These are phyloP conservation scores for Avena eriantha DNA, from an alignment of 176 grass and related monocot genomes.

Conservation along the genomic window DNA sequence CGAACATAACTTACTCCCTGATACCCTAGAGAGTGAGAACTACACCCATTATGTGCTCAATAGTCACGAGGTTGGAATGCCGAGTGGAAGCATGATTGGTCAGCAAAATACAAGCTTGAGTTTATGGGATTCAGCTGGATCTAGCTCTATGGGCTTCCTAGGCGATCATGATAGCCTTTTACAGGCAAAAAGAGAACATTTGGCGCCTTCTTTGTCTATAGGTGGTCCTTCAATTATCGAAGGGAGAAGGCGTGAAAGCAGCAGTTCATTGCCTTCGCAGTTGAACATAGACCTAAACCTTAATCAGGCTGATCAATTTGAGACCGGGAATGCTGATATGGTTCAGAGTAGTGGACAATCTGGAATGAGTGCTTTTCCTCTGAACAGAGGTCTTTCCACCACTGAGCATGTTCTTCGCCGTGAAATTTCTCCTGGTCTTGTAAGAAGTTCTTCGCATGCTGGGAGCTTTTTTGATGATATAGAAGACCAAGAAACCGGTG, in stretches of 20 bases:
- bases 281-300: constrained; percentile 64
- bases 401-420: constrained; percentile 20
- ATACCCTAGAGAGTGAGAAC: constrained; percentile 45
- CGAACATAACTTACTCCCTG: constrained; percentile 52
- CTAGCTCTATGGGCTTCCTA: constrained; percentile 56
- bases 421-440: constrained; percentile 30
- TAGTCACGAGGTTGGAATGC: constrained; percentile 45
- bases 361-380: constrained; percentile 39
- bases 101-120: constrained; percentile 53
- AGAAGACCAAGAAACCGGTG: constrained; percentile 14
- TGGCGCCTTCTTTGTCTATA: constrained; percentile 44
- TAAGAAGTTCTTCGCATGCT: constrained; percentile 38
- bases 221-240: constrained; percentile 44
- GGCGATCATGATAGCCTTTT: constrained; percentile 41
- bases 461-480: constrained; percentile 32
- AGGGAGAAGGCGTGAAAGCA: constrained; percentile 52
- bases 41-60: constrained; percentile 54
- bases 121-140: constrained; percentile 64
- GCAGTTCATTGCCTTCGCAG: constrained; percentile 50
- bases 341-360: constrained; percentile 32
- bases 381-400: constrained; percentile 36
- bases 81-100: constrained; percentile 36
- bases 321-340: constrained; percentile 43
- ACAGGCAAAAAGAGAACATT: constrained; percentile 56
- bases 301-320: constrained; percentile 63